Evolutionary conservation across 1,139 yeast genomes (phyloP).

Genomic region (Ogataea hybrid): DNA sequence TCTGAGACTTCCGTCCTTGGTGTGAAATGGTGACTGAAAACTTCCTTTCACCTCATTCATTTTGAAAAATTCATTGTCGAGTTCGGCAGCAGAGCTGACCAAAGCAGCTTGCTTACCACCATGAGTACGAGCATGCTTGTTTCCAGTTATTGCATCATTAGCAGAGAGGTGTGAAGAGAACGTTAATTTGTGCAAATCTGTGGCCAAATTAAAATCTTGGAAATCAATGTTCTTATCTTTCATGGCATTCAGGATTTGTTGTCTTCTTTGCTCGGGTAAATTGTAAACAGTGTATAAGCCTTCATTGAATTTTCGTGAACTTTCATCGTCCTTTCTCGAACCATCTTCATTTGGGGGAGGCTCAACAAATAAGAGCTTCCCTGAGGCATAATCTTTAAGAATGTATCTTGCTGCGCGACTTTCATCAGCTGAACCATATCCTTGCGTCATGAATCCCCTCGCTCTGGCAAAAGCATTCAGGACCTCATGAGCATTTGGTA

Average conservation of each 20-base stretch:
- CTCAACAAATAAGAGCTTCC: constrained; percentile 77
- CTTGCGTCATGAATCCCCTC: constrained; percentile 96
- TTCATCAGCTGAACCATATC: constrained; percentile 96
- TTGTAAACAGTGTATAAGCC: constrained; percentile 65
- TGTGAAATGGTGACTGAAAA: constrained; percentile 71
- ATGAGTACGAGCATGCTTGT: constrained; percentile 43
- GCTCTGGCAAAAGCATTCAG: constrained; percentile 94
- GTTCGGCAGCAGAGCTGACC: constrained; percentile 71
- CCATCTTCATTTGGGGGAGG: constrained; percentile 78
- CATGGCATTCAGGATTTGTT: constrained; percentile 66
- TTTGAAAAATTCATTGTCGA: constrained; percentile 81
- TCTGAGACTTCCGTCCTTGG: constrained; percentile 34
- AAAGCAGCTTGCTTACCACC: constrained; percentile 85
- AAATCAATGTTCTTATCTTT: constrained; percentile 49
- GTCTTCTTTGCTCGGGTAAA: constrained; percentile 74
- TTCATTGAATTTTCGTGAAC: constrained; percentile 64
- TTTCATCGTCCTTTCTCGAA: constrained; percentile 45
- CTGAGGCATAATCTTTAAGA: constrained; percentile 91
- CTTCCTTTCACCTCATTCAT: constrained; percentile 65
- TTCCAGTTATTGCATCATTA: constrained; percentile 40
- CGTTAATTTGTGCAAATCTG: constrained; percentile 68
- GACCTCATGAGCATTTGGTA: constrained; percentile 86
- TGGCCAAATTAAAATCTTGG: constrained; percentile 60
- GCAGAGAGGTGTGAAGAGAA: constrained; percentile 73
- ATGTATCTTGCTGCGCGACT: constrained; percentile 92